A percentile compares a stretch with the other conserved stretches of the same genome.
Conservation (phyloP, 495 filamentous ascomycete genomes). For the Aspergillus saccharolyticus region DNA sequence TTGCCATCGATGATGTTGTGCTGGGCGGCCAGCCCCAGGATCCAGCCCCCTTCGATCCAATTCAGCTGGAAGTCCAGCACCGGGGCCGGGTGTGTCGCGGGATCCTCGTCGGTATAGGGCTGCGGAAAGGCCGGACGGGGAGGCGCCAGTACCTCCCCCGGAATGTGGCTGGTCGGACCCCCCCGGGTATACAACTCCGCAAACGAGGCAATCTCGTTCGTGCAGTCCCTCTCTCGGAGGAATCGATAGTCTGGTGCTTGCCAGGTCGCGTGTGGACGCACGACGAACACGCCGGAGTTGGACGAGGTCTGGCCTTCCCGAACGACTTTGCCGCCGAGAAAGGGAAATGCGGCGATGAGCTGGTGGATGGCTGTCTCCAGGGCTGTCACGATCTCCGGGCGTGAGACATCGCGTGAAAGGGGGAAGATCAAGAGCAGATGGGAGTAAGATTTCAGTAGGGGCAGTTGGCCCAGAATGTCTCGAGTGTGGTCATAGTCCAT, state of each 20-base stretch:
- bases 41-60: slow-evolving; percentile 31
- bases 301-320: slow-evolving; percentile 16
- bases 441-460: slow-evolving; percentile 36
- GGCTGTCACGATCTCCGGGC: slow-evolving; percentile 12
- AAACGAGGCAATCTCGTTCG: not conserved
- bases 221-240: slow-evolving; percentile 24
- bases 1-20: slow-evolving; percentile 41
- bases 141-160: slow-evolving; percentile 19
- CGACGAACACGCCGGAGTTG: slow-evolving; percentile 26
- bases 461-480: slow-evolving; percentile 36
- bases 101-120: slow-evolving; percentile 18
- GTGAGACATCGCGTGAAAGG: slow-evolving; percentile 12
- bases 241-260: slow-evolving; percentile 8
- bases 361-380: slow-evolving; percentile 24
- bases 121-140: slow-evolving; percentile 28
- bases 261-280: slow-evolving; percentile 9
- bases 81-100: slow-evolving; percentile 23
- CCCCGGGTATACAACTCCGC: not conserved
- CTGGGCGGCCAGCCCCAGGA: slow-evolving; percentile 30
- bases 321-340: slow-evolving; percentile 29
- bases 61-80: slow-evolving; percentile 30
- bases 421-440: slow-evolving; percentile 30
- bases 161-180: slow-evolving; percentile 25
- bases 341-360: slow-evolving; percentile 26
- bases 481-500: slow-evolving; percentile 16